Evolutionary conservation across 345 rosid genomes (phyloP).

Genomic region (Punica granatum): DNA sequence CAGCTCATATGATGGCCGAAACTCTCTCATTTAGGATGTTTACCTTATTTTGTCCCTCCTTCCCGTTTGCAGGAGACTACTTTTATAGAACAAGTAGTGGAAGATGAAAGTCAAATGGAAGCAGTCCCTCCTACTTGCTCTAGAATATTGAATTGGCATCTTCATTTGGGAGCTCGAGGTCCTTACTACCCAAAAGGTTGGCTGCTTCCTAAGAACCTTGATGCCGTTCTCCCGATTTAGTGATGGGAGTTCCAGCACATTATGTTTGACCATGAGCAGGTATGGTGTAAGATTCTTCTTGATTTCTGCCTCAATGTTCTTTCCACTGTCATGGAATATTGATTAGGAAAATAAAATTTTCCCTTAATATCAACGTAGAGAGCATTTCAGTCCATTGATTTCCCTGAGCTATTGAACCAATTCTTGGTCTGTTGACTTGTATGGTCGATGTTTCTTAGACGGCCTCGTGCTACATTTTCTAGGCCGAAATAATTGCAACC

Average conservation of each 20-base stretch:
- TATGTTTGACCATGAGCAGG: neutral
- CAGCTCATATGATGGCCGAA: conserved; percentile 50
- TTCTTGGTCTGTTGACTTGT: neutral
- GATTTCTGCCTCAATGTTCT: neutral
- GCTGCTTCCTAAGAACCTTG: conserved; percentile 60
- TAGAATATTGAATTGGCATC: conserved; percentile 84
- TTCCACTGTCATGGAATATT: neutral
- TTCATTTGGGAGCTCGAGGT: conserved; percentile 53
- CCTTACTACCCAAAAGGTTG: conserved; percentile 71
- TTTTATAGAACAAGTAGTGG: conserved; percentile 83
- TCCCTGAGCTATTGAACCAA: neutral
- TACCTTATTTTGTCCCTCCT: neutral
- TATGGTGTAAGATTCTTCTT: neutral
- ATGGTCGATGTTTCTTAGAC: neutral
- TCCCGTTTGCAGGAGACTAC: conserved; percentile 60
- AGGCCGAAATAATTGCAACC: neutral
- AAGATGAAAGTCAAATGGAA: conserved; percentile 94
- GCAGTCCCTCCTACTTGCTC: conserved; percentile 65
- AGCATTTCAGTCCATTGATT: neutral
- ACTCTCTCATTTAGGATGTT: neutral
- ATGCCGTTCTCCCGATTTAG: conserved; percentile 35
- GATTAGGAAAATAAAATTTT: neutral
- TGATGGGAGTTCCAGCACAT: conserved; percentile 13
- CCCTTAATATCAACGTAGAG: neutral
- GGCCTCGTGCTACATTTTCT: neutral